A percentile compares a stretch with the other conserved stretches of the same genome.
phyloP scores from a whole-genome alignment of 345 rosid genomes.

The Ailanthus altissimus region DNA sequence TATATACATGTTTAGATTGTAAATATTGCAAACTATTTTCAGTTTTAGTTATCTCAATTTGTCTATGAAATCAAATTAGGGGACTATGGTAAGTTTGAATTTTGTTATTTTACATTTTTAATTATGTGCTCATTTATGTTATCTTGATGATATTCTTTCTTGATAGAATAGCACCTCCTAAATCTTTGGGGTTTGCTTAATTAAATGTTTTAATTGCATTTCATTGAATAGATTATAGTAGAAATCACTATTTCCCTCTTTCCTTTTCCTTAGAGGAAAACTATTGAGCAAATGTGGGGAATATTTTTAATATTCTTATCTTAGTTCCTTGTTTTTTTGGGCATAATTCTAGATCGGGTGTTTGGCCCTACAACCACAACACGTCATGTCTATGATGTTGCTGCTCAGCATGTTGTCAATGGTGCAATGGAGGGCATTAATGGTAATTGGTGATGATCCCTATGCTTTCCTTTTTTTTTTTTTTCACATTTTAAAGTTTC shows the following conservation, averaged over 20 bases:
- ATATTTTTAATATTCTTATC: background rate
- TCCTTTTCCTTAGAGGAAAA: background rate
- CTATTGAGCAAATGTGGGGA: background rate
- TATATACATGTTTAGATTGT: background rate
- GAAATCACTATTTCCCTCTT: background rate
- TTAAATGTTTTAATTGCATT: background rate
- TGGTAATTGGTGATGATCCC: slow-evolving; percentile 46
- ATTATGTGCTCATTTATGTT: background rate
- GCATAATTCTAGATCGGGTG: slow-evolving; percentile 66
- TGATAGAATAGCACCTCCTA: too few relatives aligned
- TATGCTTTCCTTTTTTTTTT: slow-evolving; percentile 1
- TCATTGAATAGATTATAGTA: background rate
- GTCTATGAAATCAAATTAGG: background rate
- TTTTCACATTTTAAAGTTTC: background rate
- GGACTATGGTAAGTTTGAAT: background rate
- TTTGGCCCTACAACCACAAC: slow-evolving; percentile 99
- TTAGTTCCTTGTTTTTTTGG: slow-evolving; percentile 21
- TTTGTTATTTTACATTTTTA: background rate
- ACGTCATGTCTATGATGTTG: slow-evolving; percentile 97
- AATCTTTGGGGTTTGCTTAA: background rate
- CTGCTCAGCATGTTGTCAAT: slow-evolving; percentile 92
- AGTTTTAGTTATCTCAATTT: background rate
- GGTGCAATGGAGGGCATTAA: slow-evolving; percentile 98
- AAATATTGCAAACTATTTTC: background rate
- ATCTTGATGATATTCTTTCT: background rate